Evolutionary conservation across 257 asterid genomes (phyloP), one percentile per base, ranked within the genome.

Genomic region (Cruciata laevipes): DNA sequence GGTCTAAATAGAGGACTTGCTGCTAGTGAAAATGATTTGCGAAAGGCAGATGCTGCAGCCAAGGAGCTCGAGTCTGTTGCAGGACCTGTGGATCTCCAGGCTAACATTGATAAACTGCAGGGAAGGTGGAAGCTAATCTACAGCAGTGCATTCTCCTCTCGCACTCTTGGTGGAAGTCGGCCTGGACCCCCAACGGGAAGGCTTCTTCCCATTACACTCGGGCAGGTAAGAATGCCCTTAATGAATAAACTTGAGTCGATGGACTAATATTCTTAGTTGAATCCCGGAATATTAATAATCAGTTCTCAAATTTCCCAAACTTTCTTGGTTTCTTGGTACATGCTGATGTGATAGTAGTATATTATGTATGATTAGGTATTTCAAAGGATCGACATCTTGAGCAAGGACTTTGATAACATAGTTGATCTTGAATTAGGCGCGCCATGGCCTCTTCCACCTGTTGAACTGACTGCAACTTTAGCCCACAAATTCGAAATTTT

Each of bases 1-100:
- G 97, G 99, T 75, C 78, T 90, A 68, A 93, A 93, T 69, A 85
- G 97, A 86, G 99, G 99, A 51, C 99, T 93, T 66, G 97, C 95
- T 62, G 94, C 96, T 4, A 83, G 81, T 61, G 96, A 85, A 83
- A 91, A 85, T 23, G 97, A 90, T 74, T 75, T 86, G 63, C 79
- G 70, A 42, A 86, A 86, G 70, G 97, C 95, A 21, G 99, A 93
- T 12, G 83, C 61, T 38, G 87, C 85, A 17, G 96, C 96, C 47
- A 86, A 82, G 80, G 97, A 85, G 75, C 96, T 93, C 7, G 97
- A 93, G 76, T 71, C 79, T 31, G 83, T 81, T 12, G 88, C 81
- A 60, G 96, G 92, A 69, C 62, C 78, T 17, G 87, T 93, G 7
- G 80, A 90, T 78, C 86, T 93, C n/a, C 49, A 78, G 32, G 75